Evolutionary conservation across 306 rosid species (phyloP), one percentile per base, ranked within the genome.

Genomic region (Leucaena leucocephala): DNA sequence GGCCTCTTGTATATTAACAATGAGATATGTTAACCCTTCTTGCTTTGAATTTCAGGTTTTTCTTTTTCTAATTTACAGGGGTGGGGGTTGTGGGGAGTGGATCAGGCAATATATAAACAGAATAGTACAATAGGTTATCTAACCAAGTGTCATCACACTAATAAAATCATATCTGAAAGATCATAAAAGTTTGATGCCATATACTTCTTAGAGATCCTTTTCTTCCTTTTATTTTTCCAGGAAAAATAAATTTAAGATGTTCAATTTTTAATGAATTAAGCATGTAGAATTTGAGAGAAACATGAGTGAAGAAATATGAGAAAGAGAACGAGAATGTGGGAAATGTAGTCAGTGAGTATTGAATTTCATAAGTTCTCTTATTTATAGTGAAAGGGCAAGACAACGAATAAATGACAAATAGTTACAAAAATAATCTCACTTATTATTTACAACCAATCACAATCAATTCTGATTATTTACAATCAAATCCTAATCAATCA

Each of bases 1-100:
- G 59, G 78, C 63, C 72, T 79, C 46, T 81, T 65, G 64, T 36
- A 74, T 73, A 72, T 66, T 77, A 52, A 52, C 66, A 81, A 44
- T 68, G 44, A 68, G 61, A 74, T 33, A 42, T 54, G 57, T 72
- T 48, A 74, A 13, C 64, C 74, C 46, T 50, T 64, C 42, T 71
- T 33, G 57, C 49, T 58, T 78, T 42, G 72, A 64, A 57, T 54
- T 71, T 80, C 27, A 46, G 76, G 84, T 66, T 66, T 39, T 66
- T 38, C 52, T 3, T 38, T 36, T 40, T 40, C 5, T 4, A 61
- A 48, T 72, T 27, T 27, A 27, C 27, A 27, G 27, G 27, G 27
- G 27, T 27, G 27, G 27, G 27, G 27, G 27, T 27, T 27, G 27
- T n/a, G 27, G 27, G 27, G 27, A 27, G 27, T 27, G 27, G 27